Percentiles rank a stretch among this genome's conserved stretches.
Conservation (phyloP, 352 stramenopile species). For the Stramenopiles sp. region DNA sequence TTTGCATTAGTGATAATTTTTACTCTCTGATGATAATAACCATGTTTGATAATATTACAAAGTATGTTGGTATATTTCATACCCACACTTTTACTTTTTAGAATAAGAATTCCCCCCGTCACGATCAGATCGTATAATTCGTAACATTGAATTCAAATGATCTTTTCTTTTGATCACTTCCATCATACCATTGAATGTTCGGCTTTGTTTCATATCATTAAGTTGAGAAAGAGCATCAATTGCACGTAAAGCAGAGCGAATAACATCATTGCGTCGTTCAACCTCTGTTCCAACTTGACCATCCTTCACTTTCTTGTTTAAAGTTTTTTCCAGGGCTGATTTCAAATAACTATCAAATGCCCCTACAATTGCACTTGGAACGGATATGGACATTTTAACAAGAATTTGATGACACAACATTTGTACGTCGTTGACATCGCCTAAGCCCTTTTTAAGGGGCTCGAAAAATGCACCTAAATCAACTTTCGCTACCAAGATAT, state of each 20-base stretch:
- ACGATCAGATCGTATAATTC: too few relatives aligned
- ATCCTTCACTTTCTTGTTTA: slow-evolving; percentile 78
- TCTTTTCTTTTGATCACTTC: too few relatives aligned
- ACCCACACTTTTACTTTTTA: too few relatives aligned
- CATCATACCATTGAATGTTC: too few relatives aligned
- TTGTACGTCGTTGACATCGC: slow-evolving; percentile 73
- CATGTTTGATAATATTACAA: too few relatives aligned
- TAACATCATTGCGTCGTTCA: slow-evolving; percentile 82
- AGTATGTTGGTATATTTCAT: too few relatives aligned
- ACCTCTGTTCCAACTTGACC: slow-evolving; percentile 80
- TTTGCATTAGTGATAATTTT: too few relatives aligned
- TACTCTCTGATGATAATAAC: too few relatives aligned
- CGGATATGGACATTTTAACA: slow-evolving; percentile 65
- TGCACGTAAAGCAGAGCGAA: slow-evolving; percentile 74
- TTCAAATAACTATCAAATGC: slow-evolving; percentile 66
- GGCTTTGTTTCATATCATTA: too few relatives aligned
- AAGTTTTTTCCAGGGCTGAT: slow-evolving; percentile 75
- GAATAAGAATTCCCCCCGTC: too few relatives aligned
- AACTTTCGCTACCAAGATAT: slow-evolving; percentile 68
- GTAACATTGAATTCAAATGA: too few relatives aligned
- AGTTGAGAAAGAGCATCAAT: too few relatives aligned
- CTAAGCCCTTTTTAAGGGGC: slow-evolving; percentile 63
- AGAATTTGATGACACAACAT: slow-evolving; percentile 89
- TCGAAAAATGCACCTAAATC: slow-evolving; percentile 74
- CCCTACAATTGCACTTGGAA: slow-evolving; percentile 48